Base-by-base conservation (phyloP, 2,329 filamentous ascomycete genomes). In the Pezicula radicicola region DNA sequence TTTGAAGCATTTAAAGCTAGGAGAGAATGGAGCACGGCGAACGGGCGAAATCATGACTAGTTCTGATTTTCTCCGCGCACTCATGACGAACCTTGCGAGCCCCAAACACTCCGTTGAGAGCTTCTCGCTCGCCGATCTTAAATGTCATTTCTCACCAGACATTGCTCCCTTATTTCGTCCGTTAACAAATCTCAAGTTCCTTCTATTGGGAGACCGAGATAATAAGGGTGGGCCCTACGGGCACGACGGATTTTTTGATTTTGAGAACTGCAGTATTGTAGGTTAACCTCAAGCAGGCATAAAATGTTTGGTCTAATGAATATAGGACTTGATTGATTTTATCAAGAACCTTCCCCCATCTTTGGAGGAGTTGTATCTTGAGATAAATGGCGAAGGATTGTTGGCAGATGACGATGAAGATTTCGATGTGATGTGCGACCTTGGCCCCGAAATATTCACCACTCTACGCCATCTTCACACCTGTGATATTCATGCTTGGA, bases 401-500 rank as follows among this genome's bases (percentile, higher is more conserved):
- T 43, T 8, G 4, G 37, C 33, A 9, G 52, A 56, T n/a, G 46
- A 55, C 0, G 49, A 56, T 39, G 46, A 52, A n/a, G 52, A 55
- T 33, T 56, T 59, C 37, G 49, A 55, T 16, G 33, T 43, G 1
- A 41, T 56, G 6, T 44, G n/a, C n/a, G 18, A 50, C 13, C 25
- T 59, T 13, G 45, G 45, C 2, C 47, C 27, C 7, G 16, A 33
- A 2, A 55, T 56, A n/a, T 59, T 59, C 18, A 44, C 12, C 6
- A 42, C 36, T 4, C 45, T 53, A 2, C 48, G 10, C 5, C 48
- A 40, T 4, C 48, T 59, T 8, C 54, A 53, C 25, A 54, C 50
- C 1, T 55, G 44, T 28, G 56, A 59, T 40, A 47, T 59, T 30
- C 48, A 55, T 19, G 56, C 52, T 5, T 56, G 52, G 55, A 53